A percentile compares a stretch with the other conserved stretches of the same genome.
phyloP scores from a whole-genome alignment of 2,329 filamentous ascomycete genomes.

The Pezizomycotina sp. region DNA sequence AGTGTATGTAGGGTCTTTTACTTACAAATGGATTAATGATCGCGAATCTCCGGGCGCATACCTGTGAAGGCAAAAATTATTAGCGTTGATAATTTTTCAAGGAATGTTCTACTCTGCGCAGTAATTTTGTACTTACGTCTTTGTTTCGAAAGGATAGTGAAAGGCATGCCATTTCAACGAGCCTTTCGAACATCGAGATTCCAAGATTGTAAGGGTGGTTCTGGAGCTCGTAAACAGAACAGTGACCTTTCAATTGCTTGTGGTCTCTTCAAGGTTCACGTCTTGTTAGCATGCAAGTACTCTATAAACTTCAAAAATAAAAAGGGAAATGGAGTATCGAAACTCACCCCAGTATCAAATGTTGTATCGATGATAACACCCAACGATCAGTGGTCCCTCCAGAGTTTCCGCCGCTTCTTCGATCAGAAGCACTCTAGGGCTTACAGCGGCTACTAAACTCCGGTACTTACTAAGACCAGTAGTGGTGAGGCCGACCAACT shows the following conservation, averaged over 20 bases:
- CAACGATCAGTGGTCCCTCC: constrained; percentile 43
- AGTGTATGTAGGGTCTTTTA: neutral
- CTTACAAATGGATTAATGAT: constrained; percentile 34
- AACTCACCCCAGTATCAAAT: constrained; percentile 37
- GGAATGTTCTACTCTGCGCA: too few species aligned
- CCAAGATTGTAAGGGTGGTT: constrained; percentile 48
- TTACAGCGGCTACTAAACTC: constrained; percentile 46
- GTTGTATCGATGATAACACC: constrained; percentile 38
- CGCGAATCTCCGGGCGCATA: constrained; percentile 53
- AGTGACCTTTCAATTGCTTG: constrained; percentile 57
- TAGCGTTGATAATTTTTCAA: too few species aligned
- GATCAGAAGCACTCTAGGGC: constrained; percentile 53
- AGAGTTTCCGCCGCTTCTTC: constrained; percentile 67
- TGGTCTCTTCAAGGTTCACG: constrained; percentile 82
- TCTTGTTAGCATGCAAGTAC: constrained; percentile 48
- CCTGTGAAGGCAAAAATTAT: constrained; percentile 27
- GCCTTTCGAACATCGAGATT: constrained; percentile 62
- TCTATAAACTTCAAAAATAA: constrained; percentile 46
- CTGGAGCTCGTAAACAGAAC: constrained; percentile 44
- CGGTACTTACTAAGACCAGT: constrained; percentile 72
- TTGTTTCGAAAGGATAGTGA: constrained; percentile 49
- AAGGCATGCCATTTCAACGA: constrained; percentile 51
- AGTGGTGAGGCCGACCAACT: constrained; percentile 53
- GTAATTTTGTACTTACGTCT: constrained; percentile 30
- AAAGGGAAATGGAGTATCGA: constrained; percentile 40